Percentiles rank a stretch among this genome's conserved stretches.
These are phyloP conservation scores for Pistacia vera DNA, from an alignment of 345 rosid genomes.

Conservation along the genomic window DNA sequence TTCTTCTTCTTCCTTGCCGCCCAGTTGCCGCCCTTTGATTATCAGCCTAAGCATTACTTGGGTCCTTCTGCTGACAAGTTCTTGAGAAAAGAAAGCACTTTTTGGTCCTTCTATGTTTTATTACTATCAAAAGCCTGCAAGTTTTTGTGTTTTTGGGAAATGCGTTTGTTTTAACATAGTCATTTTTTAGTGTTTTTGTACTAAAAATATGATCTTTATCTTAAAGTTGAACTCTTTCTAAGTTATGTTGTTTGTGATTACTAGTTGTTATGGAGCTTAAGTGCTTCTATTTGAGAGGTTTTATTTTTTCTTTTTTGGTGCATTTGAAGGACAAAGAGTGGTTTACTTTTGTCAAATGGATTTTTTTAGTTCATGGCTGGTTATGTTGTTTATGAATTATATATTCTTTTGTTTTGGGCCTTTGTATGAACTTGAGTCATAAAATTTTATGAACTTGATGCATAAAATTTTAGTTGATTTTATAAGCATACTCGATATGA, in stretches of 20 bases:
- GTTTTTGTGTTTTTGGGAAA: constrained; percentile 11
- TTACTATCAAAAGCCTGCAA: constrained; percentile 85
- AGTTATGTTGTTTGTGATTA: neutral
- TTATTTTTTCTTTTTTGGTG: neutral
- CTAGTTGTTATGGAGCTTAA: no score
- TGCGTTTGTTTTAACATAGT: no score
- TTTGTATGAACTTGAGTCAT: no score
- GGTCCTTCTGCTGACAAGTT: constrained; percentile 79
- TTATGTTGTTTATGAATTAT: neutral
- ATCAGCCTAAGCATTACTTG: constrained; percentile 65
- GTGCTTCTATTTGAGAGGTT: no score
- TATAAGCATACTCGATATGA: no score
- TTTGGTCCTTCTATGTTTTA: constrained; percentile 79
- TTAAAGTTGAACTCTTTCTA: neutral
- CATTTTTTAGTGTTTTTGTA: no score
- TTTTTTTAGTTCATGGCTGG: neutral
- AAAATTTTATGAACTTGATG: no score
- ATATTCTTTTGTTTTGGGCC: no score
- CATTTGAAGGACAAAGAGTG: neutral
- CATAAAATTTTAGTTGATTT: no score
- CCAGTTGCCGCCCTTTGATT: constrained; percentile 74
- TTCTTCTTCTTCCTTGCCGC: constrained; percentile 24
- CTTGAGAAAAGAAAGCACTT: constrained; percentile 76
- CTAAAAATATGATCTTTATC: neutral
- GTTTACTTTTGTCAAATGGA: neutral